Evolutionary conservation across 768 basidiomycete species (phyloP), one percentile per base, ranked within the genome.

Genomic region (Dacryopinax spathularia): DNA sequence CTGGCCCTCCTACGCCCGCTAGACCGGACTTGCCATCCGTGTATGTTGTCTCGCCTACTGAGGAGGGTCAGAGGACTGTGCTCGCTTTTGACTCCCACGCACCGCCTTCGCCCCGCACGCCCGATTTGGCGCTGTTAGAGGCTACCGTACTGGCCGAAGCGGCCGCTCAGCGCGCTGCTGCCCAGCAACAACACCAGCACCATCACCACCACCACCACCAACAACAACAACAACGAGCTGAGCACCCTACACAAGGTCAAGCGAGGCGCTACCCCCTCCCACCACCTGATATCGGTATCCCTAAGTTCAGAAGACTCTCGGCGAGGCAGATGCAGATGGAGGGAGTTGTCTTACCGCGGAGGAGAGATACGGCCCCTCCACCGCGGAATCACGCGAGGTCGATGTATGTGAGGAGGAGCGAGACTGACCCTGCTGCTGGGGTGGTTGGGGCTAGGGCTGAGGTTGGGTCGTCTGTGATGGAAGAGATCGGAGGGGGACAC

Each of bases 331-430:
- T 56, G 48, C 10, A 29, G 15, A 31, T 31, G 29, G 48, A 56
- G 18, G 48, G 48, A 3, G 48, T 56, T 13, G 48, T 56, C 48
- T 27, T 56, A 29, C 48, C 48, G 25, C 48, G 48, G 10, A 56
- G 48, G 48, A 56, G 48, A 20, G 48, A 56, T 13, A 44, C 22
- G 25, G 10, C 48, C 3, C 48, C 10, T 37, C 12, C 36, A 37
- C 12, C 36, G 10, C 36, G 36, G 12, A 37, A 37, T n/a, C 43
- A 22, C 43, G 25, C 22, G 9, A 9, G 22, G 13, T 22, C 22
- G n/a, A n/a, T n/a, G n/a, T n/a, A n/a, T n/a, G 48, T 31, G 6
- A 56, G 48, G 48, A 56, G 48, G 48, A 56, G 48, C 48, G 48
- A 25, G 48, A 56, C 48, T 10, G 48, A 56, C 22, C 48, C 48